Conservation (phyloP, 257 asterid species). For the Salvia hispanica region DNA sequence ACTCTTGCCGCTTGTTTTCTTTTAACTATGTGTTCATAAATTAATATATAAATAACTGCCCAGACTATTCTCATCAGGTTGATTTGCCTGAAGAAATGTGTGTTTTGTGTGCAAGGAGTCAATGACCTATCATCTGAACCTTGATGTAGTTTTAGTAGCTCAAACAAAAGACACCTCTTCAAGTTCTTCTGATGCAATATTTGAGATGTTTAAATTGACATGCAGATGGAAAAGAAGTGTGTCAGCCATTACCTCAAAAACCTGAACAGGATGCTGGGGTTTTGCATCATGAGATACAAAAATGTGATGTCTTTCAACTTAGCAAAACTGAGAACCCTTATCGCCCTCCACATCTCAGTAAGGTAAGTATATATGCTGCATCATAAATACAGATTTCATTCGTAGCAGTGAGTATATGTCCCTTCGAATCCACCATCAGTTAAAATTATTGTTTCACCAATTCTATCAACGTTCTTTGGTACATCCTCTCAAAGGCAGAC, state of each 20-base stretch:
- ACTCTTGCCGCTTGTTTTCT: background rate
- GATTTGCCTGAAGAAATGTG: constrained; percentile 16
- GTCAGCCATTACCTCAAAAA: constrained; percentile 27
- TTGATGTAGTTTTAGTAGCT: constrained; percentile 1
- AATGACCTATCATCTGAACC: background rate
- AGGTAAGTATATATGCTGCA: constrained; percentile 44
- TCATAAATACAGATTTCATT: constrained; percentile 5
- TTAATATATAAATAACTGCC: background rate
- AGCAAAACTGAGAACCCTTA: constrained; percentile 56
- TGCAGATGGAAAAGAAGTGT: constrained; percentile 37
- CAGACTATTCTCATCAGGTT: constrained; percentile 1
- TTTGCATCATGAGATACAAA: constrained; percentile 29
- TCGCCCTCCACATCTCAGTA: constrained; percentile 55
- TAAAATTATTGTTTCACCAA: background rate
- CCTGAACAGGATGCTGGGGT: constrained; percentile 32
- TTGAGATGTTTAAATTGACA: constrained; percentile 17
- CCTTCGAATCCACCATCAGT: constrained; percentile 24
- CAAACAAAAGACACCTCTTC: background rate
- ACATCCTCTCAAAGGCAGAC: constrained; percentile 1
- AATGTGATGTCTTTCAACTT: constrained; percentile 37
- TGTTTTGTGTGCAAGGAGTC: background rate
- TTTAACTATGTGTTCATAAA: background rate
- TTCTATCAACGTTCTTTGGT: constrained; percentile 9
- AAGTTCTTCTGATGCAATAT: constrained; percentile 10
- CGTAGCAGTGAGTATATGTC: background rate